Base-by-base conservation (phyloP, 2,329 filamentous ascomycete species). In the Penicillium polonicum region DNA sequence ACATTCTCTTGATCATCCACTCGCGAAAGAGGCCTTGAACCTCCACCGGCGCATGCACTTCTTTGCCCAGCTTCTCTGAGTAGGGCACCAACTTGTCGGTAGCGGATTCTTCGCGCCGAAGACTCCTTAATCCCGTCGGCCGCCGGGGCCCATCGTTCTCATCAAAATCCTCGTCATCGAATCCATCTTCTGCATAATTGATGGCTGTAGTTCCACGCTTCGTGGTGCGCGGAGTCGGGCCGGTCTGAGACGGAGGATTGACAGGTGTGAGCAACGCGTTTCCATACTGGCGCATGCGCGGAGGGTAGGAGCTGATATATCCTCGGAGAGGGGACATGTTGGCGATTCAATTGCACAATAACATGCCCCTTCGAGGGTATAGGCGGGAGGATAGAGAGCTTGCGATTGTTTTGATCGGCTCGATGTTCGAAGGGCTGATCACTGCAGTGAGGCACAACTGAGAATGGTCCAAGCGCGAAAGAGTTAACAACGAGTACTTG, bases 141-240 rank as follows among this genome's bases (percentile, higher is more conserved):
- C 85, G 79, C 61, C 86, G 79, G 25, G 83, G 89, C 2, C 88
- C 88, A 62, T 93, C 87, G 62, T 91, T 79, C 38, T 81, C 80
- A 38, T 81, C 79, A 63, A 81, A 82, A 69, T 93, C 79, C 39
- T 81, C 79, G 60, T 88, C 92, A 65, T 97, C 93, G 70, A 88
- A 96, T 46, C 92, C 92, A 73, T 97, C 93, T 73, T 99, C 94
- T 25, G 94, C 93, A 72, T 99, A 99, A 78, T 97, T 99, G 77
- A 97, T 94, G 62, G 93, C 90, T 35, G 91, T 94, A 2, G 94
- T 97, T 57, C 94, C 94, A 76, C 94, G 89, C 80, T 99, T 97
- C 9, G 94, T 97, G n/a, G 90, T 96, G 72, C 93, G 86, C 67
- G 90, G 83, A 59, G 84, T 79, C 39, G 88, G 85, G 25, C 86